A percentile compares a stretch with the other conserved stretches of the same genome.
Evolutionary conservation across 2,329 filamentous ascomycete species (phyloP).

Genomic region (Cladosporium austrohemisphaericum): DNA sequence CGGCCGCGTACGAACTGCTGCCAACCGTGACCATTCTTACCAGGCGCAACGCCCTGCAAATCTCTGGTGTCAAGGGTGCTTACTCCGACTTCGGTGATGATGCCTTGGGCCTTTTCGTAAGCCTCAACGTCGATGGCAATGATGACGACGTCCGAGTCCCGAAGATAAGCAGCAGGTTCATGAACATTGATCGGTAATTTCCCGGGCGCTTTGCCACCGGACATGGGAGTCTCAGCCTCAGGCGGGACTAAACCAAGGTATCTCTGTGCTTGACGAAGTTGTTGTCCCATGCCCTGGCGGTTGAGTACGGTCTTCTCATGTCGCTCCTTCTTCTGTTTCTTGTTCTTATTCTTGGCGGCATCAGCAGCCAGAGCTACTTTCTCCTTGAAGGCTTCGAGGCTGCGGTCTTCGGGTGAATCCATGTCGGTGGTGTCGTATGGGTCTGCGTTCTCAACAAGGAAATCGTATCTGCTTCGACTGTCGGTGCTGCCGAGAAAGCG

Average conservation of each 20-base stretch:
- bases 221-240: constrained; percentile 15
- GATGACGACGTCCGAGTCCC: constrained; percentile 61
- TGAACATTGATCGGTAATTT: constrained; percentile 42
- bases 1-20: constrained; percentile 60
- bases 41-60: constrained; percentile 55
- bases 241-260: constrained; percentile 65
- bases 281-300: constrained; percentile 51
- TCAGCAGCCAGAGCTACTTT: constrained; percentile 54
- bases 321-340: constrained; percentile 37
- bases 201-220: constrained; percentile 15
- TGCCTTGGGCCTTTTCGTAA: constrained; percentile 62
- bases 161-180: constrained; percentile 44
- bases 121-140: constrained; percentile 80
- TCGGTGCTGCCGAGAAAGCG: constrained; percentile 61
- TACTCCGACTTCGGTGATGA: constrained; percentile 82
- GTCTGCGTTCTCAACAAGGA: constrained; percentile 25
- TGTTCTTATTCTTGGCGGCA: constrained; percentile 49
- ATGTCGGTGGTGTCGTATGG: not conserved
- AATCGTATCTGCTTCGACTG: constrained; percentile 44
- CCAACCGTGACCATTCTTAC: constrained; percentile 63
- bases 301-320: constrained; percentile 46
- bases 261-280: constrained; percentile 62
- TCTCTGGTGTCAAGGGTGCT: constrained; percentile 71
- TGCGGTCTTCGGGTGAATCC: constrained; percentile 29
- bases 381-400: constrained; percentile 49